Conservation (phyloP, 164 flowering plant genomes). For the Piper betle region DNA sequence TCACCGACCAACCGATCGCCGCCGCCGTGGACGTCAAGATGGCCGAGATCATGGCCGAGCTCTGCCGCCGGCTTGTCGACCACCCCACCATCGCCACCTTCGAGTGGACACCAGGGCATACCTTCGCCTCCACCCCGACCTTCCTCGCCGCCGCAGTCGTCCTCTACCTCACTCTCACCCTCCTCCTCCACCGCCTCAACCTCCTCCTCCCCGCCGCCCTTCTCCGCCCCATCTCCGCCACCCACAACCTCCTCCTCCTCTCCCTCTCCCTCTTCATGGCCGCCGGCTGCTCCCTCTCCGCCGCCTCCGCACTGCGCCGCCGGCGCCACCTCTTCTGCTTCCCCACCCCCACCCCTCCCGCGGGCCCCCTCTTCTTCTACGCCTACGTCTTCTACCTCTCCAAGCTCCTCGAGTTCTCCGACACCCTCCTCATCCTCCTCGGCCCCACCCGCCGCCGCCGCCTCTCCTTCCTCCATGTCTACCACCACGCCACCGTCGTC, state of each 20-base stretch:
- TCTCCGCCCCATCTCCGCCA: slow-evolving; percentile 59
- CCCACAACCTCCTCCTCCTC: slow-evolving; percentile 62
- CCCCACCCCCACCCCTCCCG: slow-evolving; percentile 33
- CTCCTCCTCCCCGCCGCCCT: slow-evolving; percentile 12
- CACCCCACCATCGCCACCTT: slow-evolving; percentile 51
- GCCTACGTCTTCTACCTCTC: slow-evolving; percentile 89
- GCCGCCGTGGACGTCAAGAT: not conserved
- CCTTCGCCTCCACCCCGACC: slow-evolving; percentile 39
- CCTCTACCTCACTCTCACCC: slow-evolving; percentile 22
- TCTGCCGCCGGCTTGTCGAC: slow-evolving; percentile 40
- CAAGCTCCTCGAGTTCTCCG: slow-evolving; percentile 61
- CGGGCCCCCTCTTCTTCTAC: slow-evolving; percentile 89
- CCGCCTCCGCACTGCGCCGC: slow-evolving; percentile 26
- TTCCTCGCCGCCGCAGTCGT: slow-evolving; percentile 33
- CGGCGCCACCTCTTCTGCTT: slow-evolving; percentile 57
- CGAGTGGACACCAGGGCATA: slow-evolving; percentile 40
- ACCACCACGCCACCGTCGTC: slow-evolving; percentile 79
- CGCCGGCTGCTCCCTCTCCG: slow-evolving; percentile 55
- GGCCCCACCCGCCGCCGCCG: slow-evolving; percentile 33
- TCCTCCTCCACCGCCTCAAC: slow-evolving; percentile 34
- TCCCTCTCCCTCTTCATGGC: slow-evolving; percentile 78
- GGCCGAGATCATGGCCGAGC: slow-evolving; percentile 4
- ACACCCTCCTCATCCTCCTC: slow-evolving; percentile 65
- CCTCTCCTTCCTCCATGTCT: slow-evolving; percentile 89
- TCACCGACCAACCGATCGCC: not conserved